Percentiles rank a stretch among this genome's conserved stretches.
Conservation (phyloP, 441 rosid genomes). For the Geranium incanum region DNA sequence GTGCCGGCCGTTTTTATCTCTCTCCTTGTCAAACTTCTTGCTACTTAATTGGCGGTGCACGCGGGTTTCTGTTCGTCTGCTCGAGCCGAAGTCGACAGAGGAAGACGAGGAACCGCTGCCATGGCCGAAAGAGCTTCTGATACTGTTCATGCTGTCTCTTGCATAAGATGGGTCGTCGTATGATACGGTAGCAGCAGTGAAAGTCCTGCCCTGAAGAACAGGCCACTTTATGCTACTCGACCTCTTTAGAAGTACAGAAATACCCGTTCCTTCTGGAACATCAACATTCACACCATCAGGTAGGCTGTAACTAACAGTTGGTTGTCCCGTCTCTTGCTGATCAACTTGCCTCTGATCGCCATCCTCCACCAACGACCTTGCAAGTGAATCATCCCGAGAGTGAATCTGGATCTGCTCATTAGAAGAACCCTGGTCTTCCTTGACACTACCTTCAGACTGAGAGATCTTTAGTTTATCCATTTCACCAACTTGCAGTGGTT, state of each 20-base stretch:
- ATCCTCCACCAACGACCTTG: slow-evolving; percentile 31
- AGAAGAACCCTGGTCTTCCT: slow-evolving; percentile 25
- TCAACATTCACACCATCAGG: slow-evolving; percentile 34
- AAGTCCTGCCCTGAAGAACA: slow-evolving; percentile 58
- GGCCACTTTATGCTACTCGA: slow-evolving; percentile 76
- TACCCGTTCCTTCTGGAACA: slow-evolving; percentile 48
- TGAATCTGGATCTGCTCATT: slow-evolving; percentile 28
- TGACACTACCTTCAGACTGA: slow-evolving; percentile 32
- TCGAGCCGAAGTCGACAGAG: slow-evolving; percentile 64
- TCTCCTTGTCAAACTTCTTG: slow-evolving; percentile 61
- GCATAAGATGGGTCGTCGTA: slow-evolving; percentile 64
- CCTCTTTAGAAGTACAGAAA: slow-evolving; percentile 67
- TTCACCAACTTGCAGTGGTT: slow-evolving; percentile 29
- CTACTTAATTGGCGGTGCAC: slow-evolving; percentile 64
- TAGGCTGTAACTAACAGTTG: slow-evolving; percentile 28
- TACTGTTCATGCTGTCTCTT: slow-evolving; percentile 58
- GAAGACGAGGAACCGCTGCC: slow-evolving; percentile 80
- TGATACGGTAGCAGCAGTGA: slow-evolving; percentile 39
- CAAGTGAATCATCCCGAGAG: slow-evolving; percentile 31
- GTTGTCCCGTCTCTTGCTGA: slow-evolving; percentile 34
- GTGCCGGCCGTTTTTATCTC: slow-evolving; percentile 44
- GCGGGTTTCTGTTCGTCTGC: slow-evolving; percentile 53
- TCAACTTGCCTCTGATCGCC: slow-evolving; percentile 30
- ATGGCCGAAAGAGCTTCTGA: slow-evolving; percentile 75
- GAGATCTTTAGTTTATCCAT: slow-evolving; percentile 27